Conservation (phyloP, 2,329 filamentous ascomycete species). For the Grosmannia clavigera region DNA sequence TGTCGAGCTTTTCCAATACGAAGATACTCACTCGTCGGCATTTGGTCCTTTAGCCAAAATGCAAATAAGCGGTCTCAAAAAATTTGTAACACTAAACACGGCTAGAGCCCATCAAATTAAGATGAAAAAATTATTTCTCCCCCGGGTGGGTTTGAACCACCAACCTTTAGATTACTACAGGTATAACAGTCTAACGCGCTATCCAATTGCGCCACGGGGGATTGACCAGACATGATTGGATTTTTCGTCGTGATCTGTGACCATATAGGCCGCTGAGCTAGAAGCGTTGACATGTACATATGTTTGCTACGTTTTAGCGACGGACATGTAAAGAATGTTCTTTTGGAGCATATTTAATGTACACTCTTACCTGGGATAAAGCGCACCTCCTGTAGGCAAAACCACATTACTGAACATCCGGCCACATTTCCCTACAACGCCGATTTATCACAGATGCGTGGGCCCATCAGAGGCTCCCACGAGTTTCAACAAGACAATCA, state of each 20-base stretch:
- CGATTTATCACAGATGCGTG: background rate
- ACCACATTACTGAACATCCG: background rate
- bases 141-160: constrained; percentile 5
- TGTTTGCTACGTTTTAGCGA: too few relatives aligned
- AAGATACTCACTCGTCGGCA: background rate
- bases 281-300: too few relatives aligned
- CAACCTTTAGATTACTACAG: constrained; percentile 3
- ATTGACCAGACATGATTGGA: background rate
- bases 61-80: background rate
- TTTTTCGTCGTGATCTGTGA: too few relatives aligned
- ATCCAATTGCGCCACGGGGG: constrained; percentile 8
- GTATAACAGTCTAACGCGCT: constrained; percentile 7
- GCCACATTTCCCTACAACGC: background rate
- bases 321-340: too few relatives aligned
- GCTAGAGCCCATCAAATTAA: background rate
- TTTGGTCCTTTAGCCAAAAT: background rate
- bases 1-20: background rate
- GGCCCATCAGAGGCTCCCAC: background rate
- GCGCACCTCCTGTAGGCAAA: background rate
- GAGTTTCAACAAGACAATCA: background rate
- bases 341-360: too few relatives aligned
- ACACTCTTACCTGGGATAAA: background rate
- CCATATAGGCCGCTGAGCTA: background rate
- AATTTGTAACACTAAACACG: background rate
- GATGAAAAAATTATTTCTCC: background rate